Conservation (phyloP, 345 rosid genomes). For the Salix dunnii region DNA sequence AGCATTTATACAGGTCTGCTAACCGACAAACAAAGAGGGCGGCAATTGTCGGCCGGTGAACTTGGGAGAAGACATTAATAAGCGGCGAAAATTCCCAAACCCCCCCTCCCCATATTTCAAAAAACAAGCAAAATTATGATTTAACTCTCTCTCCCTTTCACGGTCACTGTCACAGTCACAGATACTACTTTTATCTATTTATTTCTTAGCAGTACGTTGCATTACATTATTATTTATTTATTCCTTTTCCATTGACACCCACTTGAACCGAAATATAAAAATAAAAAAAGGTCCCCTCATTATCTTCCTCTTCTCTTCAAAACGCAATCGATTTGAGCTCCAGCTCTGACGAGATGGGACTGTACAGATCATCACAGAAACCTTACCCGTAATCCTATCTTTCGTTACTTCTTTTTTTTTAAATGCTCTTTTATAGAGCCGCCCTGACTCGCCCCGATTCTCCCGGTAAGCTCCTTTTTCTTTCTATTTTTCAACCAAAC, state of each 20-base stretch:
- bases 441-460: slow-evolving; percentile 41
- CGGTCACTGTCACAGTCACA: no score
- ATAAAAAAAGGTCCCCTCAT: background rate
- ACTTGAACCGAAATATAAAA: slow-evolving; percentile 17
- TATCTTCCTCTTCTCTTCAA: slow-evolving; percentile 9
- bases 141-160: background rate
- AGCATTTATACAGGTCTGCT: slow-evolving; percentile 28
- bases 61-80: slow-evolving; percentile 27
- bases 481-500: background rate
- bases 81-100: slow-evolving; percentile 31
- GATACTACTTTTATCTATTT: background rate
- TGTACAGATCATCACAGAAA: slow-evolving; percentile 18
- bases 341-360: background rate
- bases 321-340: background rate
- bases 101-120: slow-evolving; percentile 10
- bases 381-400: slow-evolving; percentile 9
- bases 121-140: background rate
- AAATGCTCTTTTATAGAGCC: slow-evolving; percentile 53
- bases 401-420: slow-evolving; percentile 12
- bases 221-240: background rate
- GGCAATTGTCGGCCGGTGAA: slow-evolving; percentile 67
- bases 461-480: slow-evolving; percentile 31
- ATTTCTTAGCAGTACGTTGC: background rate
- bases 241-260: slow-evolving; percentile 8
- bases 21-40: slow-evolving; percentile 55